A percentile compares a stretch with the other conserved stretches of the same genome.
Conservation (phyloP, 2,329 filamentous ascomycete genomes). For the Ophiosphaerella narmari region DNA sequence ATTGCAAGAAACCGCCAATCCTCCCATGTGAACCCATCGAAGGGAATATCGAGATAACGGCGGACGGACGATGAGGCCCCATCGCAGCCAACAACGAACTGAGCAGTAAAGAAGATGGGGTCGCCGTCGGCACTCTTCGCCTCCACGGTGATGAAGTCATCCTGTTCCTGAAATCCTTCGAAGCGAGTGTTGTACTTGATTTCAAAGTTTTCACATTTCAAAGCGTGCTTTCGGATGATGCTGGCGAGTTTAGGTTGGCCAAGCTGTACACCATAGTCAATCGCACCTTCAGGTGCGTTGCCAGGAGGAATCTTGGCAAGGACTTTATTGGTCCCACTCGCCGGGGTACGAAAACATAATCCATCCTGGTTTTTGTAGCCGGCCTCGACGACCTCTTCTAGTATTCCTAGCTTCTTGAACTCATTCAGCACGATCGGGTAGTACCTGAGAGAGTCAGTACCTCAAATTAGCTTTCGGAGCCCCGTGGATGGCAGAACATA, state of each 20-base stretch:
- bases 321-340: background rate
- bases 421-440: background rate
- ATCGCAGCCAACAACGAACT: background rate
- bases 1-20: constrained; percentile 1
- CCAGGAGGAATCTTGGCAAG: constrained; percentile 1
- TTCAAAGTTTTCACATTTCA: background rate
- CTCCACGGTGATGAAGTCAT: background rate
- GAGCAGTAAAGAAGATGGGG: background rate
- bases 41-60: background rate
- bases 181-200: constrained; percentile 1
- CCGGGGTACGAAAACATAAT: background rate
- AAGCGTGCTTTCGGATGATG: background rate
- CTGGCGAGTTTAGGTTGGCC: background rate
- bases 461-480: background rate
- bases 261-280: constrained; percentile 1
- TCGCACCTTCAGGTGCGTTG: background rate
- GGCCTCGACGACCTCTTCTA: background rate
- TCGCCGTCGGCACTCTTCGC: background rate
- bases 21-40: constrained; percentile 1
- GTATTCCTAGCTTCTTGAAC: background rate
- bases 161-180: background rate
- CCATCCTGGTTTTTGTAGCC: background rate
- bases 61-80: background rate
- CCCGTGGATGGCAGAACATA: background rate
- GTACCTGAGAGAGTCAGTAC: background rate